Conservation (phyloP, 2,329 filamentous ascomycete species). For the Fusarium drepaniforme region DNA sequence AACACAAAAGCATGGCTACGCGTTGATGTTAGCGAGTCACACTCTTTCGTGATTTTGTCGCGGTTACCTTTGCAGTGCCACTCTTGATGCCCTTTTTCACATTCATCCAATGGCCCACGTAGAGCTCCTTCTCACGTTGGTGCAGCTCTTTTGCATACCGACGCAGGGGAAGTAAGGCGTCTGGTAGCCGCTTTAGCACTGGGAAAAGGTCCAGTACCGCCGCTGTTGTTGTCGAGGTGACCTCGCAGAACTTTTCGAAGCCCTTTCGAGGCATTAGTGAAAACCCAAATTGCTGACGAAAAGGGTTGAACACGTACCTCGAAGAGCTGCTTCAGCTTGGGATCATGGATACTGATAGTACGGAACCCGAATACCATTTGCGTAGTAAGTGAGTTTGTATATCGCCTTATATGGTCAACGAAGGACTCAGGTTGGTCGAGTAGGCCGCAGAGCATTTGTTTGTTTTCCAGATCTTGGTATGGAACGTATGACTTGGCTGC, state of each 20-base stretch:
- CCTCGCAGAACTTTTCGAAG: background rate
- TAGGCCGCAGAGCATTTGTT: constrained; percentile 4
- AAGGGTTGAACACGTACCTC: background rate
- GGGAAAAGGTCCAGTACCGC: constrained; percentile 6
- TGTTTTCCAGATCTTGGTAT: constrained; percentile 9
- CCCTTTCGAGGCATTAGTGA: background rate
- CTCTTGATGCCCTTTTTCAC: background rate
- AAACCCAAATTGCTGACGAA: background rate
- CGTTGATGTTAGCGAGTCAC: background rate
- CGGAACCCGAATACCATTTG: constrained; percentile 6
- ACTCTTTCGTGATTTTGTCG: background rate
- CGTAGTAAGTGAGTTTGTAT: constrained; percentile 9
- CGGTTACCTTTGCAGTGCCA: constrained; percentile 34
- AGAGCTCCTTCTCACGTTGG: constrained; percentile 2
- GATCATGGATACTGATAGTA: background rate
- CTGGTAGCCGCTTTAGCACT: background rate
- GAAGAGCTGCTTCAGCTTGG: constrained; percentile 1
- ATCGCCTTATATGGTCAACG: background rate
- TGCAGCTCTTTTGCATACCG: constrained; percentile 8
- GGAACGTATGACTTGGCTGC: constrained; percentile 1
- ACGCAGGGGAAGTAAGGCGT: background rate
- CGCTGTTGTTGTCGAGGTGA: background rate
- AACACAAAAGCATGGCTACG: constrained; percentile 16
- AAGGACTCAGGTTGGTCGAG: background rate
- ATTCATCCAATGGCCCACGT: constrained; percentile 8